Evolutionary conservation across 2,329 filamentous ascomycete species (phyloP).

Genomic region (Claviceps sorghi): DNA sequence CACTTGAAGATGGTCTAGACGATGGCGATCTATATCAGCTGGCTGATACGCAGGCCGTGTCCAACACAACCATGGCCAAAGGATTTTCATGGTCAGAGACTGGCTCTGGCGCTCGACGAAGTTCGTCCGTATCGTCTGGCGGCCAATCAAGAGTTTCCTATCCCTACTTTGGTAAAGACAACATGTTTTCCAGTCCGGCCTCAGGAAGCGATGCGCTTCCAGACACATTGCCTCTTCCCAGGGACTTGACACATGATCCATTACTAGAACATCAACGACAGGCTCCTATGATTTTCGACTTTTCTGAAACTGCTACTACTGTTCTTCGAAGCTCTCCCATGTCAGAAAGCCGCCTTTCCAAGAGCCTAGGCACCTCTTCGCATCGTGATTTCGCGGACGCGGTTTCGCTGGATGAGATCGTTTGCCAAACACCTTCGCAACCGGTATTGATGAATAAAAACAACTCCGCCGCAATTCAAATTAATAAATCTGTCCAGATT

Average conservation of each 20-base stretch:
- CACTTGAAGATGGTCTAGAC: slow-evolving; percentile 12
- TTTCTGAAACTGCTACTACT: slow-evolving; percentile 23
- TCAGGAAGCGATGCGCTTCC: slow-evolving; percentile 13
- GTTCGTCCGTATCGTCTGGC: slow-evolving; percentile 13
- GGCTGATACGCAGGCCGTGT: slow-evolving; percentile 1
- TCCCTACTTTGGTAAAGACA: slow-evolving; percentile 13
- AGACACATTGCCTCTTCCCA: slow-evolving; percentile 17
- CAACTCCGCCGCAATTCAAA: not conserved
- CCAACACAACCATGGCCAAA: not conserved
- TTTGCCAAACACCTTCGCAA: not conserved
- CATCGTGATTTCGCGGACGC: not conserved
- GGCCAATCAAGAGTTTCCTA: slow-evolving; percentile 9
- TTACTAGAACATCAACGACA: not conserved
- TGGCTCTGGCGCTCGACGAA: slow-evolving; percentile 15
- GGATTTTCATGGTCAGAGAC: slow-evolving; percentile 17
- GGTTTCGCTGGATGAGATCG: not conserved
- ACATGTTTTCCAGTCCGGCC: slow-evolving; percentile 16
- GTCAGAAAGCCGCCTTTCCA: slow-evolving; percentile 2
- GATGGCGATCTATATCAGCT: slow-evolving; percentile 12
- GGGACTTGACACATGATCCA: slow-evolving; percentile 1
- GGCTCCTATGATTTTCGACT: slow-evolving; percentile 11
- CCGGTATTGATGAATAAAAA: not conserved
- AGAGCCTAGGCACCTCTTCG: slow-evolving; percentile 3
- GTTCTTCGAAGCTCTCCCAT: slow-evolving; percentile 18
- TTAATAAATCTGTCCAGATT: not conserved